Evolutionary conservation across 23 red algal species (phyloP), one percentile per base, ranked within the genome.

Genomic region (Gracilaria caudata): DNA sequence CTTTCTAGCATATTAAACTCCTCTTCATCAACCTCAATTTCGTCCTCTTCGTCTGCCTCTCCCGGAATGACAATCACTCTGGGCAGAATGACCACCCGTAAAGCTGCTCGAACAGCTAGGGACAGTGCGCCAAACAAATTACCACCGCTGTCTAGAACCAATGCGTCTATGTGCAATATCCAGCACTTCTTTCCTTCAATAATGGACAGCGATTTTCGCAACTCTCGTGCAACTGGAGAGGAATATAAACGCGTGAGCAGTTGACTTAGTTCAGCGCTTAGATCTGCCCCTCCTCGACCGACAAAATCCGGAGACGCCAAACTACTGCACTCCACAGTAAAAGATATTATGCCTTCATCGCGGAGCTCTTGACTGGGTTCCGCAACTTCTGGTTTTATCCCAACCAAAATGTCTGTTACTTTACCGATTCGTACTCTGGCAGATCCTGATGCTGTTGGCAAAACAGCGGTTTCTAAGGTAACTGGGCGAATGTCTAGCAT

Each of bases 351-450:
- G 33, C 84, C 81, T 24, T 81, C 88, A 39, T 87, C 84, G 21
- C 72, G 75, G 21, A 79, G 37, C 26, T 38, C 39, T 12, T 64
- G 72, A 24, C 38, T 68, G 1, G 85, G 86, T 60, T 82, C 84
- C 44, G 61, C 53, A 29, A 95, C 80, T 57, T 77, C 76, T 2
- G 88, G 74, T 57, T 84, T 95, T 7, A 96, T 87, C 51, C 94
- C 94, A 55, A 96, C 94, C 33, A 96, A 83, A 57, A 96, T 90
- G 82, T 96, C 94, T 28, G 94, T 91, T 10, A 80, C 94, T 16
- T 78, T 82, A 11, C 79, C 90, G 30, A 96, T 73, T 25, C 80
- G 76, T 4, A 91, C 83, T 75, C 94, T 58, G 1, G 94, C 86
- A 9, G 94, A 96, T 61, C 86, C 94, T 0, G 94, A 86, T 33